Percentiles rank a stretch among this genome's conserved stretches.
Evolutionary conservation across 2,329 filamentous ascomycete genomes (phyloP).

Genomic region (Neoarthrinium moseri): DNA sequence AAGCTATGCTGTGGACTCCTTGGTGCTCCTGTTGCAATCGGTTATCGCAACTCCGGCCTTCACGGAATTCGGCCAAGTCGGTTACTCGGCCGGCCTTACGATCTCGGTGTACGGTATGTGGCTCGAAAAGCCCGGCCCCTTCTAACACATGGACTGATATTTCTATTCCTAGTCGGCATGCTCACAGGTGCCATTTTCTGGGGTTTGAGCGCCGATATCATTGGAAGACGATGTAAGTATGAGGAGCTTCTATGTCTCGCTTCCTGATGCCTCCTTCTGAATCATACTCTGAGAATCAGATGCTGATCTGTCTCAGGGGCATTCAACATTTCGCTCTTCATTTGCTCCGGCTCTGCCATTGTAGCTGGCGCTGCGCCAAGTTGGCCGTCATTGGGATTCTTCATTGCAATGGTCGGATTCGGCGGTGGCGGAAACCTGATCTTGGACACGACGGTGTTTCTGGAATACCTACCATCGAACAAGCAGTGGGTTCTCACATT

Average conservation of each 20-base stretch:
- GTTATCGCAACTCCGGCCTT: conserved; percentile 59
- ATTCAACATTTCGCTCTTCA: conserved; percentile 66
- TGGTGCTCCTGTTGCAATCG: conserved; percentile 59
- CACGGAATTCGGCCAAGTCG: conserved; percentile 54
- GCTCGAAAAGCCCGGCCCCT: background rate
- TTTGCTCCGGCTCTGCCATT: conserved; percentile 61
- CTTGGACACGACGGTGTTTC: conserved; percentile 55
- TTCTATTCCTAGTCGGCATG: conserved; percentile 38
- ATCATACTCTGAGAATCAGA: no score
- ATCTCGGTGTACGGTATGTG: conserved; percentile 54
- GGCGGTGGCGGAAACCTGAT: conserved; percentile 64
- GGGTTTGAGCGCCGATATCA: conserved; percentile 66
- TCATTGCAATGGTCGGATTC: conserved; percentile 62
- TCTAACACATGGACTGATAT: background rate
- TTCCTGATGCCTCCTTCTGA: background rate
- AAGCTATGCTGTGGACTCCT: conserved; percentile 56
- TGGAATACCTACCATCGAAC: conserved; percentile 45
- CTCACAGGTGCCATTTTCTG: conserved; percentile 63
- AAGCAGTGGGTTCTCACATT: conserved; percentile 65
- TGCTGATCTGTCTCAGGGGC: no score
- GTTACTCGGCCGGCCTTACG: conserved; percentile 57
- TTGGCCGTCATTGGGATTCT: conserved; percentile 64
- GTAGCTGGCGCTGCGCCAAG: conserved; percentile 66
- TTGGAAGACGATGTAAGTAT: conserved; percentile 55
- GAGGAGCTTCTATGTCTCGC: background rate